Percentiles rank a stretch among this genome's conserved stretches.
These are phyloP conservation scores for Dryas drummondii DNA, from an alignment of 306 rosid genomes.

Conservation along the genomic window DNA sequence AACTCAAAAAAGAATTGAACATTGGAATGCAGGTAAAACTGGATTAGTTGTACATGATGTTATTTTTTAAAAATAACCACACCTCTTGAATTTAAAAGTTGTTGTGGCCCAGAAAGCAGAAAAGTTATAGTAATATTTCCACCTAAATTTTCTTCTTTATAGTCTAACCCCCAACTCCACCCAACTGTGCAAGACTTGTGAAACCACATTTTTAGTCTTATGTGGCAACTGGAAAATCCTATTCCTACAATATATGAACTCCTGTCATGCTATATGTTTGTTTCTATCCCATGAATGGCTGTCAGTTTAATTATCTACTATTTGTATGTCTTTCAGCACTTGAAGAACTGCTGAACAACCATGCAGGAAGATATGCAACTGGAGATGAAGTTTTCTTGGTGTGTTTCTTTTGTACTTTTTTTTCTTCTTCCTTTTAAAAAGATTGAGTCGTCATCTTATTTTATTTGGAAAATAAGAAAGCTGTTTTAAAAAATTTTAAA, in stretches of 20 bases:
- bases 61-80: neutral
- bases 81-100: neutral
- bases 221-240: neutral
- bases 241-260: neutral
- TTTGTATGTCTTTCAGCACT: slow-evolving; percentile 45
- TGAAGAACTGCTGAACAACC: slow-evolving; percentile 42
- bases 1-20: neutral
- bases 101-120: neutral
- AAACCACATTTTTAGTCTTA: neutral
- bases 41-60: neutral
- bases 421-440: neutral
- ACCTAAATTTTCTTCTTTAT: neutral
- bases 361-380: slow-evolving; percentile 56
- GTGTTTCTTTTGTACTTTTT: slow-evolving; percentile 8
- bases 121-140: neutral
- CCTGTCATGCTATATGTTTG: neutral
- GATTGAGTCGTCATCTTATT: neutral
- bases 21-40: neutral
- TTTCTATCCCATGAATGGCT: neutral
- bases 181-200: neutral
- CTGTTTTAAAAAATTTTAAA: neutral
- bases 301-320: slow-evolving; percentile 1
- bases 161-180: neutral
- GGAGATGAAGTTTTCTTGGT: slow-evolving; percentile 59
- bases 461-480: neutral